Percentiles rank a stretch among this genome's conserved stretches.
Conservation (phyloP, 2,329 filamentous ascomycete species). For the Phialophora chinensis region DNA sequence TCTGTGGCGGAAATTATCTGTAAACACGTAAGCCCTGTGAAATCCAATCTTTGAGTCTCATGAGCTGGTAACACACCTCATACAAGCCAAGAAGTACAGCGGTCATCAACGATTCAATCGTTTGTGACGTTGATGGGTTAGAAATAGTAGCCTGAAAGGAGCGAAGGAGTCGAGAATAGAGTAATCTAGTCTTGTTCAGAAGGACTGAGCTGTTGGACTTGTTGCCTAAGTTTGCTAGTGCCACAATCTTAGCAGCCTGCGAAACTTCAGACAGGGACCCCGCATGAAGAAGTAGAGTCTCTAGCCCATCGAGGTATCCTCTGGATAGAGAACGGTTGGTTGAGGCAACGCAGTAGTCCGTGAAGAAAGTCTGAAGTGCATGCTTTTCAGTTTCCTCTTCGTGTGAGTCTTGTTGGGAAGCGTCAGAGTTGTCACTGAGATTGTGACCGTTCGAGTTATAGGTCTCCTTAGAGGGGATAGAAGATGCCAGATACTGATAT, state of each 20-base stretch:
- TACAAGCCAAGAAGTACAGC: conserved; percentile 31
- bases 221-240: conserved; percentile 25
- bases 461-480: background rate
- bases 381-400: conserved; percentile 10
- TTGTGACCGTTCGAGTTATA: background rate
- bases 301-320: conserved; percentile 31
- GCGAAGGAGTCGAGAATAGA: conserved; percentile 23
- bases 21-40: background rate
- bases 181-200: background rate
- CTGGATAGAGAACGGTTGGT: conserved; percentile 19
- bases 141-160: conserved; percentile 22
- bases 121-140: background rate
- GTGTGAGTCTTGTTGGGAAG: background rate
- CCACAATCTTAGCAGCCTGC: conserved; percentile 24
- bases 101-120: conserved; percentile 24
- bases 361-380: conserved; percentile 23
- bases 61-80: conserved; percentile 18
- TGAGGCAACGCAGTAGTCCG: conserved; percentile 22
- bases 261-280: conserved; percentile 16
- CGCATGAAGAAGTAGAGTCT: conserved; percentile 13
- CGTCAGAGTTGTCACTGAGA: background rate
- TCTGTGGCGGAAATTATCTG: conserved; percentile 5
- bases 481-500: background rate
- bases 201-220: conserved; percentile 8
- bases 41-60: no score